phyloP scores from a whole-genome alignment of 495 filamentous ascomycete genomes.

The Astrothelium macrocarpum region DNA sequence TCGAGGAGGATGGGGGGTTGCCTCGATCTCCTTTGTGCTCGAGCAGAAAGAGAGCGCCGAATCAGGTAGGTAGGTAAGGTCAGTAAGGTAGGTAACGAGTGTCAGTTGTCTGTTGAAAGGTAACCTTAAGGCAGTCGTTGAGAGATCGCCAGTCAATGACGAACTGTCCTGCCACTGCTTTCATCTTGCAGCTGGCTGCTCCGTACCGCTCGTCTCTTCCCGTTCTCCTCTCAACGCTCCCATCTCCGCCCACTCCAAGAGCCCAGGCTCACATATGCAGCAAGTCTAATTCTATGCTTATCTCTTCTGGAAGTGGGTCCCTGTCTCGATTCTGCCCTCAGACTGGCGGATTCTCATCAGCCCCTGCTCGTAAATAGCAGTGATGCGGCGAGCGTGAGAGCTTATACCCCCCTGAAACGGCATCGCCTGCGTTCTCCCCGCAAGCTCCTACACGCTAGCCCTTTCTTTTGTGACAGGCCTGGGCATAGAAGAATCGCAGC shows the following conservation, averaged over 20 bases:
- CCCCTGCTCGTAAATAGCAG: not conserved
- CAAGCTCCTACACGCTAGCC: conserved; percentile 1
- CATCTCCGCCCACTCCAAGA: not conserved
- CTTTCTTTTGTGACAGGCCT: conserved; percentile 5
- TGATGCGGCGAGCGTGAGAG: conserved; percentile 7
- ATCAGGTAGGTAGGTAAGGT: not conserved
- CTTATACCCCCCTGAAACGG: conserved; percentile 38
- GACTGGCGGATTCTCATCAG: not conserved
- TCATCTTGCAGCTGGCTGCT: too few relatives aligned
- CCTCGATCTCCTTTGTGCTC: not conserved
- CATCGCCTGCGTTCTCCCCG: conserved; percentile 53
- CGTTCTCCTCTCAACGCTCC: not conserved
- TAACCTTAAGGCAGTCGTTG: too few relatives aligned
- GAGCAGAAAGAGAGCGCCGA: not conserved
- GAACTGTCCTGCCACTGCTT: not conserved
- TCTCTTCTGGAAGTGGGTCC: not conserved
- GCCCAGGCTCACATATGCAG: too few relatives aligned
- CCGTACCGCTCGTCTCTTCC: not conserved
- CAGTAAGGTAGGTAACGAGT: too few relatives aligned
- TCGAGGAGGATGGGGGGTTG: too few relatives aligned
- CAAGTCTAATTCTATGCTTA: conserved; percentile 1
- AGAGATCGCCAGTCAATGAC: too few relatives aligned
- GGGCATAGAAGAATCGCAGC: conserved; percentile 1
- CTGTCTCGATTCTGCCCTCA: not conserved
- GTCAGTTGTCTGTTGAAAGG: too few relatives aligned